A percentile compares a stretch with the other conserved stretches of the same genome.
Conservation (phyloP, 257 asterid species). For the Jacaranda mimosifolia region DNA sequence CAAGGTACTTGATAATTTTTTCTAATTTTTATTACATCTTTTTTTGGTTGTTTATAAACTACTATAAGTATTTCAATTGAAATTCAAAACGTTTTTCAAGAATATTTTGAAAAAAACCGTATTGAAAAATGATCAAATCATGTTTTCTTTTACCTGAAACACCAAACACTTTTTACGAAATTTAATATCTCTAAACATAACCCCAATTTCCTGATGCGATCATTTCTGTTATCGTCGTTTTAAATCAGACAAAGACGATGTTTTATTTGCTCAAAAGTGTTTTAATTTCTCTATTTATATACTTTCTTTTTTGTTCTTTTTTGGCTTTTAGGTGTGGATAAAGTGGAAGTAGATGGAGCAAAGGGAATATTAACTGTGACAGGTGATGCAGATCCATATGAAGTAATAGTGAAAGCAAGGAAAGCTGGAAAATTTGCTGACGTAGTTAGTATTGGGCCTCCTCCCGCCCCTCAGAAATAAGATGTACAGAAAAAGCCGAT, state of each 20-base stretch:
- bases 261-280: too few relatives aligned
- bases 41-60: not conserved
- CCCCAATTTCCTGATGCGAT: too few relatives aligned
- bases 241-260: not conserved
- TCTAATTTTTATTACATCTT: not conserved
- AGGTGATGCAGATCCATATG: constrained; percentile 65
- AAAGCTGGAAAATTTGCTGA: constrained; percentile 54
- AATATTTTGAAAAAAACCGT: too few relatives aligned
- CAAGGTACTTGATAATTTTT: constrained; percentile 41
- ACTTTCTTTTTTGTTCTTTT: not conserved
- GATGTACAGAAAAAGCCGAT: constrained; percentile 9
- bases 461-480: constrained; percentile 29
- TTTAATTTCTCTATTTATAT: too few relatives aligned
- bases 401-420: constrained; percentile 49
- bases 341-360: constrained; percentile 57
- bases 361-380: constrained; percentile 57
- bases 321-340: constrained; percentile 53
- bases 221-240: too few relatives aligned
- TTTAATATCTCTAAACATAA: too few relatives aligned
- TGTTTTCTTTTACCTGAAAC: too few relatives aligned
- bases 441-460: constrained; percentile 62
- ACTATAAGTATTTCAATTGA: not conserved
- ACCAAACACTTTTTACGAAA: too few relatives aligned
- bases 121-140: too few relatives aligned
- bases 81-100: not conserved